Evolutionary conservation across 2,329 filamentous ascomycete genomes (phyloP).

Genomic region (Alternaria longipes): DNA sequence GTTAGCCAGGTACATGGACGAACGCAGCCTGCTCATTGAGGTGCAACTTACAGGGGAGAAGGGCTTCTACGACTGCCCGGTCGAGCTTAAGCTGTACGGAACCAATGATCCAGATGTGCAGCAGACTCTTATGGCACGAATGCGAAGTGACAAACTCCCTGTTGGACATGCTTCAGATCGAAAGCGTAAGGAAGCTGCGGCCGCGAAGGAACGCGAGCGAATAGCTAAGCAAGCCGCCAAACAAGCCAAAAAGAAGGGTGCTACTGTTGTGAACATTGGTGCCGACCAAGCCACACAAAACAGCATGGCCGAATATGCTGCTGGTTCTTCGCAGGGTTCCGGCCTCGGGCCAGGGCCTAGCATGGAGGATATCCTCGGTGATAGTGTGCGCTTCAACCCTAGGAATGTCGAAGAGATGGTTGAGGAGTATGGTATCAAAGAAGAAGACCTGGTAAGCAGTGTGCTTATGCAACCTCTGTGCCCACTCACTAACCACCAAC

Average conservation of each 20-base stretch:
- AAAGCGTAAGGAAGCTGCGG: constrained; percentile 63
- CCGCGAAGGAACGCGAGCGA: constrained; percentile 64
- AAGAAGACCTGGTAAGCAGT: constrained; percentile 65
- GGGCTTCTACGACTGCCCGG: constrained; percentile 74
- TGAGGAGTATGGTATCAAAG: constrained; percentile 75
- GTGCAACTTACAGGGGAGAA: constrained; percentile 74
- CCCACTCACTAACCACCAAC: constrained; percentile 18
- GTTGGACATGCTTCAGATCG: constrained; percentile 48
- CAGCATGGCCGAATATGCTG: constrained; percentile 37
- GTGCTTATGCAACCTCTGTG: neutral
- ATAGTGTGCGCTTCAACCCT: constrained; percentile 73
- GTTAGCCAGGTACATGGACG: constrained; percentile 72
- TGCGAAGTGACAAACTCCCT: constrained; percentile 73
- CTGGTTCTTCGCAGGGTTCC: constrained; percentile 39
- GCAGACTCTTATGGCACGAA: constrained; percentile 64
- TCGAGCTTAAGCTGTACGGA: constrained; percentile 75
- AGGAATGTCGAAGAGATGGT: constrained; percentile 70
- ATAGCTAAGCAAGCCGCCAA: constrained; percentile 51
- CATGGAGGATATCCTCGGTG: constrained; percentile 70
- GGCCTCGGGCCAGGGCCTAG: constrained; percentile 53
- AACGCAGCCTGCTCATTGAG: constrained; percentile 69
- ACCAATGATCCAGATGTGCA: constrained; percentile 65
- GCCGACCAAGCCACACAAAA: constrained; percentile 32
- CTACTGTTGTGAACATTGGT: constrained; percentile 31
- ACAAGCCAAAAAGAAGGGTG: constrained; percentile 40